Evolutionary conservation across 139 green algal species (phyloP).

Genomic region (Tetradesmus lagerheimii): DNA sequence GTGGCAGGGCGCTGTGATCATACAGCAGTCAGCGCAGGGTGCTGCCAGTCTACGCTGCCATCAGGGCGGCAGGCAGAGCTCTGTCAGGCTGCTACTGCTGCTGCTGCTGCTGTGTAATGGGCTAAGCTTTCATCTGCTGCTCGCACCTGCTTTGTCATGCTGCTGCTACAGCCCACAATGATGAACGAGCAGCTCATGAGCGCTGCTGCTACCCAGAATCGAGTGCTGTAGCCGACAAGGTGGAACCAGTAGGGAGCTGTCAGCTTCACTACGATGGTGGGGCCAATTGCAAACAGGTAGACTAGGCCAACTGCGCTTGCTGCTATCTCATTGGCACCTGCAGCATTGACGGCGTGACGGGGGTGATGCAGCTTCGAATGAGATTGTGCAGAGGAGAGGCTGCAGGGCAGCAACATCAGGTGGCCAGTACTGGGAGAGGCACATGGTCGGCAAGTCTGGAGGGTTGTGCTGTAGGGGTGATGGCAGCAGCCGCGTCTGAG

Average conservation of each 20-base stretch:
- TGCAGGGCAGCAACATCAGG: not conserved
- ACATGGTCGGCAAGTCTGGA: too few relatives aligned
- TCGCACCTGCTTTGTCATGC: slow-evolving; percentile 1
- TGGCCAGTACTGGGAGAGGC: too few relatives aligned
- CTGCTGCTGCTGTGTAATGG: not conserved
- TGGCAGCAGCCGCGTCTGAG: not conserved
- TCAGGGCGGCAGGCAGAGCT: too few relatives aligned
- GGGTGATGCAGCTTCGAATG: slow-evolving; percentile 53
- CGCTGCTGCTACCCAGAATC: slow-evolving; percentile 49
- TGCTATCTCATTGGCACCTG: slow-evolving; percentile 67
- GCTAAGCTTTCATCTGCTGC: not conserved
- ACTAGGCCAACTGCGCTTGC: slow-evolving; percentile 66
- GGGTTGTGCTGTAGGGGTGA: too few relatives aligned
- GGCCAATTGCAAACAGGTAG: slow-evolving; percentile 71
- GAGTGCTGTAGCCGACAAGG: slow-evolving; percentile 52
- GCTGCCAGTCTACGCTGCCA: too few relatives aligned
- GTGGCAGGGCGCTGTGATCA: not conserved
- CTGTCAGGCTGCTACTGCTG: not conserved
- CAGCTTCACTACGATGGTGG: slow-evolving; percentile 68
- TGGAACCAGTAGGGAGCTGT: slow-evolving; percentile 64
- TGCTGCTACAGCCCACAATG: slow-evolving; percentile 55
- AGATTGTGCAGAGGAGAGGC: not conserved
- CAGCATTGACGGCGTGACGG: not conserved
- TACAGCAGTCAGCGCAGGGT: not conserved
- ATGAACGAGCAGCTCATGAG: slow-evolving; percentile 67